Evolutionary conservation across 306 rosid species (phyloP), one percentile per base, ranked within the genome.

Genomic region (Lithocarpus polystachyus): DNA sequence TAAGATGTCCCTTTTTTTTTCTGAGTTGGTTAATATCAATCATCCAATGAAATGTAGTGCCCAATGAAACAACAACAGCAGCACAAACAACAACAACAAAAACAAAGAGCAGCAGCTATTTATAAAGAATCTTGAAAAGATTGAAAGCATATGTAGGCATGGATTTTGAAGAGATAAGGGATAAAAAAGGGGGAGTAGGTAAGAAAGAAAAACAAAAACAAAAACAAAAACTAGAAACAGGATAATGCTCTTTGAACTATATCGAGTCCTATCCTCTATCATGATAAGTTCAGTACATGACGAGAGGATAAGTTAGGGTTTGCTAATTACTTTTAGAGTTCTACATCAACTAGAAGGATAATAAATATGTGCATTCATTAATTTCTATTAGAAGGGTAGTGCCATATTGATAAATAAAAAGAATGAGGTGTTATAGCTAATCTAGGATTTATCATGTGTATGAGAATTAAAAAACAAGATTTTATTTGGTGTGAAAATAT

Each of bases 61-160:
- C 87, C 89, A 85, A 87, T 89, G 40, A 80, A 73, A 79, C 55
- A 31, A 52, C 13, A 75, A 75, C 84, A 87, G 45, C 84, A 14
- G 51, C 19, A 53, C 37, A 76, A 77, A 14, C 28, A 22, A 23
- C 59, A 71, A 80, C 59, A 71, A 78, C 81, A 72, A 81, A 74
- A 68, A 57, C 71, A 69, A 67, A 77, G 24, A 77, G 84, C 59
- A 74, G 24, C 80, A 77, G 35, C 72, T 71, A 29, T 75, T 72
- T 35, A 67, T 31, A 77, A 65, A 75, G 86, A 85, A 76, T 81
- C 86, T 81, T 69, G n/a, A 59, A 9, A 78, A 82, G 65, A 75
- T 45, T 37, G 74, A 80, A 80, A 68, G 71, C 71, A 70, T 22
- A 48, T 48, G 2, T 40, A 40, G 56, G 54, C 56, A 75, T 72